Conservation (phyloP, 371 early-diverging fungal species). For the Mucor racemosus region DNA sequence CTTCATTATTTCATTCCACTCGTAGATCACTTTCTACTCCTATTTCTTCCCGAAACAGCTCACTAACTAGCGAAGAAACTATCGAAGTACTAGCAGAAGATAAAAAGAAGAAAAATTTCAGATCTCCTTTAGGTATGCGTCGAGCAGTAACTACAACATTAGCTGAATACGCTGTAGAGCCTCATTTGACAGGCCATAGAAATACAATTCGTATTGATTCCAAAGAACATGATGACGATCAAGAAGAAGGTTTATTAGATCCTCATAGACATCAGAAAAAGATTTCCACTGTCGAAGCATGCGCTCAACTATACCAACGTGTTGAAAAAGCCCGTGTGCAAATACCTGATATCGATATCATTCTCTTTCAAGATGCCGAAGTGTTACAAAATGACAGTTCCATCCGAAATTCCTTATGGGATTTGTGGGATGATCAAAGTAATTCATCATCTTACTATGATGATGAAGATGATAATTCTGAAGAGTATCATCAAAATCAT, state of each 20-base stretch:
- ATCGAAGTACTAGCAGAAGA: not conserved
- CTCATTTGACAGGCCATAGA: conserved; percentile 21
- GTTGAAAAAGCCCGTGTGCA: conserved; percentile 31
- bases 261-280: not conserved
- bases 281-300: conserved; percentile 14
- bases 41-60: not conserved
- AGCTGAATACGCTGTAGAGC: conserved; percentile 27
- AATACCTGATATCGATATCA: conserved; percentile 32
- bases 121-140: conserved; percentile 21
- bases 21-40: conserved; percentile 11
- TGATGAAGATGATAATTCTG: not conserved
- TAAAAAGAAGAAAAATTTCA: conserved; percentile 12
- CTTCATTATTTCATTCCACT: conserved; percentile 13
- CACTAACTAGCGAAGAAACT: conserved; percentile 4
- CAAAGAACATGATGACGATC: not conserved
- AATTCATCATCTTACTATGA: not conserved
- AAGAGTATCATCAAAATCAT: not conserved
- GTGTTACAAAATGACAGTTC: conserved; percentile 29
- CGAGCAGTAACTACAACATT: conserved; percentile 19
- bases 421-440: conserved; percentile 33
- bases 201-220: conserved; percentile 11
- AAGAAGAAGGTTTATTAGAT: conserved; percentile 6
- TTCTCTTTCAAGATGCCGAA: conserved; percentile 39
- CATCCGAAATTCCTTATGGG: conserved; percentile 40
- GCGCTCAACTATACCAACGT: conserved; percentile 31